Base-by-base conservation (phyloP, 495 filamentous ascomycete genomes). In the Aspergillus coremiiformis region DNA sequence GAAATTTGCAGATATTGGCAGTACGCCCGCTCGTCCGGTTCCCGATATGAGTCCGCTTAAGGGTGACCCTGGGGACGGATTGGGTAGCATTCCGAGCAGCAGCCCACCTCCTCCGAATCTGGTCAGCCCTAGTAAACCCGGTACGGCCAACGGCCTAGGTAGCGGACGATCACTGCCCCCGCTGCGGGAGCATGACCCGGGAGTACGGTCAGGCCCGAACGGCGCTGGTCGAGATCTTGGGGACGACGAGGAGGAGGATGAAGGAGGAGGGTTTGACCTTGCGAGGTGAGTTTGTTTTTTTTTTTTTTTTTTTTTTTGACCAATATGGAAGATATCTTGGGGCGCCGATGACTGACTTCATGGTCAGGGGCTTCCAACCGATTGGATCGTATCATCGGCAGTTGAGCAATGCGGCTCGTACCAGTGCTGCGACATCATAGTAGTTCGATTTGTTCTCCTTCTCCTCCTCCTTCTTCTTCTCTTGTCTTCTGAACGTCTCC, bases 1-100 rank as follows among this genome's bases (percentile, higher is more conserved):
- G 92, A 94, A 89, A 61, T 93, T 86, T 62, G 82, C 70, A 27
- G 66, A 72, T 54, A 70, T 72, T 78, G 82, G 84, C 10, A 90
- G 82, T 67, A 96, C 90, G 1, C 90, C 91, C 32, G 81, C 86
- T 2, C 79, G 81, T 52, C 76, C 81, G 1, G 71, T 75, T 26
- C 68, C 75, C 9, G 82, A 86, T 37, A 72, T 80, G 66, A 86
- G 78, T 57, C 81, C 84, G 5, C 45, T 80, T n/a, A 81, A 78
- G 62, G 68, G 73, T 8, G 69, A 75, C 39, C 53, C 78, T 55
- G 68, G 61, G 19, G 70, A 73, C 21, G 66, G 65, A 9, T 68
- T 74, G 4, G 71, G 70, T 4, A 74, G 80, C n/a, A 74, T 77
- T 51, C 83, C 81, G 56, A 89, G 84, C 62, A 88, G 83, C 54